Conservation (phyloP, 2,329 filamentous ascomycete species). For the Talaromyces atroroseus region DNA sequence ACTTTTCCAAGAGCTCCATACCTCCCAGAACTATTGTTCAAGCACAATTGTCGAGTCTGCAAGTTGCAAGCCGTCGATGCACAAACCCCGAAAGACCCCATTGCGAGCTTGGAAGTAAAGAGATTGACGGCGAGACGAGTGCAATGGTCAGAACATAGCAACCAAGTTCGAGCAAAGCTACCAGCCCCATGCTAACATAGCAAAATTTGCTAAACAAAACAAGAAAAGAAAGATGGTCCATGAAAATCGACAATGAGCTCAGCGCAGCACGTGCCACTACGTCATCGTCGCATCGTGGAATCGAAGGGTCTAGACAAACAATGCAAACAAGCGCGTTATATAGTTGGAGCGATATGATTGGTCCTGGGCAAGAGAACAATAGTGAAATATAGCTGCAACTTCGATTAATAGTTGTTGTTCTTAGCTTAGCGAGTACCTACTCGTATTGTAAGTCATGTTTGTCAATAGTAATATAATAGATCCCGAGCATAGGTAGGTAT, state of each 20-base stretch:
- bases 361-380: neutral
- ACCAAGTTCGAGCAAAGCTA: neutral
- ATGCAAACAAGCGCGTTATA: neutral
- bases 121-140: neutral
- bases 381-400: neutral
- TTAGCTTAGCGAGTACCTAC: neutral
- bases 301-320: neutral
- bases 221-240: neutral
- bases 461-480: neutral
- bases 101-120: neutral
- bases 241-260: neutral
- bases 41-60: neutral
- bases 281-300: neutral
- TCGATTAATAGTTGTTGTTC: neutral
- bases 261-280: neutral
- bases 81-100: neutral
- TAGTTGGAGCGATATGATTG: neutral
- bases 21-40: neutral
- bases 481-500: conserved; percentile 1
- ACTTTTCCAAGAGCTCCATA: neutral
- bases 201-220: neutral
- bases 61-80: neutral
- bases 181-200: no score
- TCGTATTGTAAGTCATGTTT: neutral
- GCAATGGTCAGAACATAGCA: neutral